Evolutionary conservation across 257 asterid genomes (phyloP), one percentile per base, ranked within the genome.

Genomic region (Nicotiana attenuata): DNA sequence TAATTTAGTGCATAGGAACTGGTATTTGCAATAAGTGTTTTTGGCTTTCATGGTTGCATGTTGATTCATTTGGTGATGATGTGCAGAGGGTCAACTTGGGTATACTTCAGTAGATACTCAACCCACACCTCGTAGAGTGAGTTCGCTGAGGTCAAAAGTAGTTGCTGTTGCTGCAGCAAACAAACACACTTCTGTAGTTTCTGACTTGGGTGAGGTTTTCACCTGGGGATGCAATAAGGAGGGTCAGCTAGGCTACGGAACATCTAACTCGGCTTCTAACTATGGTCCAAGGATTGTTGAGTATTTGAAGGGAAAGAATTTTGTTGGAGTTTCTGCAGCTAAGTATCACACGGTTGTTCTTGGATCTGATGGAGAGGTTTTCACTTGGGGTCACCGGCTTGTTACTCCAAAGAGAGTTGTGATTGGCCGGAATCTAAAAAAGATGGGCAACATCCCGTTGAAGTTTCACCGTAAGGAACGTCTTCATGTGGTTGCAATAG

Each of bases 151-250:
- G 84, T 87, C 96, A 76, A 91, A 89, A 91, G 88, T 94, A 82
- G 90, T 91, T 83, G 94, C 94, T 81, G 93, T 96, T 85, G 93
- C 99, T 81, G 99, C 98, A 0, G 99, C 99, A 84, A 96, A 96
- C 90, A 96, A 96, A 83, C 99, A 96, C 90, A 90, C 99, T 77
- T 96, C 92, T 7, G 99, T 91, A 20, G 97, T 96, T 77, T 94
- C 99, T 22, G 97, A 89, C 80, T 91, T 85, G 75, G 98, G 99
- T 83, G 99, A 96, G 84, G 87, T 93, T 64, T 96, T 90, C 83
- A 96, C 99, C 64, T 96, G 99, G 99, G 99, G 99, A 57, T 94
- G 98, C 95, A 96, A 96, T 87, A 96, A 89, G 88, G 98, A 96
- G 91, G 99, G 99, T 60, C 99, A 96, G 90, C 98, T 96, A 76